Base-by-base conservation (phyloP, 1,284 basidiomycete genomes). In the Apiotrichum gamsii region DNA sequence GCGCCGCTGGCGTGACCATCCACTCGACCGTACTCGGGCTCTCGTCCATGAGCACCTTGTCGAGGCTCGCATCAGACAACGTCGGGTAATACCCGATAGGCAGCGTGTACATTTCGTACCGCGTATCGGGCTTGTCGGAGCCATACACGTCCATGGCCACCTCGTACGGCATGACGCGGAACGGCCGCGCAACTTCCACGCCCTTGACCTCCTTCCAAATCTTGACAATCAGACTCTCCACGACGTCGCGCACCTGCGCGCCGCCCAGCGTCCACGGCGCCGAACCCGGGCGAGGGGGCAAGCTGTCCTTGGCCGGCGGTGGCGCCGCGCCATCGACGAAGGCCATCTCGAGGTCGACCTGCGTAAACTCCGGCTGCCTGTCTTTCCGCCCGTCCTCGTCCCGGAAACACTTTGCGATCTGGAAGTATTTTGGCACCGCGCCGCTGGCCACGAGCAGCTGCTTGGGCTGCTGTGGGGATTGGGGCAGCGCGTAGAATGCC, bases 401-500 rank as follows among this genome's bases (percentile, higher is more conserved):
- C 33, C 93, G 81, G 77, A 96, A 96, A 72, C 91, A 96, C 57
- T 82, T 82, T 14, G 93, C 93, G 47, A 96, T 78, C 71, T 96
- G 91, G 72, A 83, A 96, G 72, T 96, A 96, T 55, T 79, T 82
- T 64, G 90, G 87, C 5, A 93, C 79, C 1, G 80, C 83, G n/a
- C 90, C 93, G 4, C 90, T 94, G 47, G 85, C 85, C 39, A 96
- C 85, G 45, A 96, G 78, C 4, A 96, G 78, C 70, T 96, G 91
- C 70, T 96, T 96, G 1, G 90, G 89, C 72, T 95, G 91, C 68
- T 96, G 93, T 2, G 91, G 93, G 0, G 90, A 94, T 73, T 96
- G 91, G 13, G 88, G 85, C 35, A 96, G 79, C 0, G 91, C 88
- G 67, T 91, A 96, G 70, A 94, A 95, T 23, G 78, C 75, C 3